Evolutionary conservation across 2,329 filamentous ascomycete species (phyloP).

Genomic region (Epichloe baconii): DNA sequence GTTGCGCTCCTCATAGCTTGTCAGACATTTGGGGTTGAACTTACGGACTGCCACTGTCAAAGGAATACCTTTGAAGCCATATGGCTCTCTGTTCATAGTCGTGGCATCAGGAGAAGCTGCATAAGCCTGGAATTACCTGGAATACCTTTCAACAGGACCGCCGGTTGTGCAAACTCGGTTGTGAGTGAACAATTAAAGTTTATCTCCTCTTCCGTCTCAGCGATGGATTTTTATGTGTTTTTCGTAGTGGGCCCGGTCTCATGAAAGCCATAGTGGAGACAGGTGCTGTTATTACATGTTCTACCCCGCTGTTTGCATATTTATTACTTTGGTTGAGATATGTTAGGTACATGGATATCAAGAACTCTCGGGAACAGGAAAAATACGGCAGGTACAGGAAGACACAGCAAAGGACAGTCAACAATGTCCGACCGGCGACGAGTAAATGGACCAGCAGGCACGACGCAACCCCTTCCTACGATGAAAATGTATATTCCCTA

Average conservation of each 20-base stretch:
- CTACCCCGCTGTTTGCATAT: slow-evolving; percentile 3
- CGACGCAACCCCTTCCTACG: slow-evolving; percentile 66
- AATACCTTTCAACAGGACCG: too few relatives aligned
- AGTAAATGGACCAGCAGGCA: slow-evolving; percentile 74
- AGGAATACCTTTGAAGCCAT: neutral
- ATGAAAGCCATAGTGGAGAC: neutral
- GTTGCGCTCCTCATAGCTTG: neutral
- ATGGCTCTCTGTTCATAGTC: neutral
- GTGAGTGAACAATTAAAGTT: neutral
- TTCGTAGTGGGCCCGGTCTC: neutral
- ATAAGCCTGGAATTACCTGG: neutral
- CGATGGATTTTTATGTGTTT: neutral
- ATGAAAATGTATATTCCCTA: slow-evolving; percentile 34
- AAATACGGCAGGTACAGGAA: neutral
- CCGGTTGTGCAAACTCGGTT: too few relatives aligned
- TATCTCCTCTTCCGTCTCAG: neutral
- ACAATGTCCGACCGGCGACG: slow-evolving; percentile 73
- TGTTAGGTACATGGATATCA: too few relatives aligned
- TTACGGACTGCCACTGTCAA: neutral
- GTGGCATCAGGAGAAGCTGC: neutral
- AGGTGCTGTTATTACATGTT: neutral
- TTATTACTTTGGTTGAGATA: neutral
- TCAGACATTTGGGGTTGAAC: neutral
- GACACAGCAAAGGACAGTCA: neutral
- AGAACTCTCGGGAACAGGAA: neutral